phyloP scores from a whole-genome alignment of 352 stramenopile species.

The Pythium vanterpoolii region DNA sequence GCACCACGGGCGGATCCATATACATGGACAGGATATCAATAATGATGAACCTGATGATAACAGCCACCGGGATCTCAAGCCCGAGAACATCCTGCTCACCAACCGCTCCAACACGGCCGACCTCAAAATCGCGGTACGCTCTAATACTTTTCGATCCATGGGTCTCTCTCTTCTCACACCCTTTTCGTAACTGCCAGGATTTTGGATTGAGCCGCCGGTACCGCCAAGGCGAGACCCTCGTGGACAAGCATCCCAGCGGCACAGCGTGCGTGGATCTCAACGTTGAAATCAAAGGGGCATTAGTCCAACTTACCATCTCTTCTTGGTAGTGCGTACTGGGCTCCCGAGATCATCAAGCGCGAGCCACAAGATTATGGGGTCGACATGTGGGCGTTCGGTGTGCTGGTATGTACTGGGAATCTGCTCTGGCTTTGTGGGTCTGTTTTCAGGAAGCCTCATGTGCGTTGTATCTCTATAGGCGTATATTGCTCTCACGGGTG shows the following conservation, averaged over 20 bases:
- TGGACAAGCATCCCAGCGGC: conserved; percentile 57
- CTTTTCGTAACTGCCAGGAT: conserved; percentile 25
- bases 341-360: conserved; percentile 69
- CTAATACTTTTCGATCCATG: neutral
- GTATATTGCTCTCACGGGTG: conserved; percentile 73
- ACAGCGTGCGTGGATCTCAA: conserved; percentile 45
- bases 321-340: conserved; percentile 64
- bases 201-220: conserved; percentile 62
- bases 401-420: conserved; percentile 39
- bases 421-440: neutral
- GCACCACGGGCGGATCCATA: too few relatives aligned
- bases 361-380: conserved; percentile 67
- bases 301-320: neutral
- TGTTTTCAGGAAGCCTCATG: neutral
- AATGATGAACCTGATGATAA: neutral
- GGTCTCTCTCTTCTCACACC: neutral
- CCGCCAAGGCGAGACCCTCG: conserved; percentile 35
- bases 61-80: conserved; percentile 76
- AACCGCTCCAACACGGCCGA: conserved; percentile 48
- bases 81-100: conserved; percentile 71
- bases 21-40: neutral
- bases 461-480: conserved; percentile 20
- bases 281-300: neutral
- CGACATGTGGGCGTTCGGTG: conserved; percentile 81
- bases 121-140: conserved; percentile 60